These are phyloP conservation scores for Dactylellina haptotyla DNA, from an alignment of 2,329 filamentous ascomycete genomes.

Conservation along the genomic window DNA sequence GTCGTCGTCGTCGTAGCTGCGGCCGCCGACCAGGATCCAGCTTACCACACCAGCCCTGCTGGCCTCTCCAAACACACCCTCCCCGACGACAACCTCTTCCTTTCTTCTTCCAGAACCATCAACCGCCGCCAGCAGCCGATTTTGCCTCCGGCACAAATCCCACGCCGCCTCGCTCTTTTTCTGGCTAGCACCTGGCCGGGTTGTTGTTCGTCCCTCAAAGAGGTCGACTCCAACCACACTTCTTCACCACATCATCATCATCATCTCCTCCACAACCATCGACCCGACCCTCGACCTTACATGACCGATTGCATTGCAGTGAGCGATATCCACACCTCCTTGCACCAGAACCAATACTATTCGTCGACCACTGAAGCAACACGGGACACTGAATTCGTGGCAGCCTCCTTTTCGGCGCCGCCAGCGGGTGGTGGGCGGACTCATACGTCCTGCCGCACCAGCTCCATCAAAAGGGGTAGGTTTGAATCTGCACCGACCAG, in stretches of 20 bases:
- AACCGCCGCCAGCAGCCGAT: too few relatives aligned
- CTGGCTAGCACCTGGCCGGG: slow-evolving; percentile 20
- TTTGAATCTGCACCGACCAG: slow-evolving; percentile 46
- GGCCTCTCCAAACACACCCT: slow-evolving; percentile 3
- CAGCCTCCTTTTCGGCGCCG: slow-evolving; percentile 50
- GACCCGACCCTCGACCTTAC: slow-evolving; percentile 47
- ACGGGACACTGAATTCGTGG: slow-evolving; percentile 47
- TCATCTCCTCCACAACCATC: slow-evolving; percentile 39
- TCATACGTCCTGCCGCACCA: slow-evolving; percentile 49
- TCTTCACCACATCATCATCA: slow-evolving; percentile 36
- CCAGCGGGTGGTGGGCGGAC: slow-evolving; percentile 52
- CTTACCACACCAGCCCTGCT: slow-evolving; percentile 15
- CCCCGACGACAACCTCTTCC: too few relatives aligned
- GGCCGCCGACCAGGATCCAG: slow-evolving; percentile 46
- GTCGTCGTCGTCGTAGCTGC: slow-evolving; percentile 29
- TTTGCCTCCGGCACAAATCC: slow-evolving; percentile 15
- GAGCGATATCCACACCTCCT: slow-evolving; percentile 45
- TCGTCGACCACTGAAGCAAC: slow-evolving; percentile 37
- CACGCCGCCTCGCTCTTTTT: slow-evolving; percentile 3
- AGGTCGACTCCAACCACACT: slow-evolving; percentile 29
- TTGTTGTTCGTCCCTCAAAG: slow-evolving; percentile 30
- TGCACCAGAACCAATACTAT: slow-evolving; percentile 23
- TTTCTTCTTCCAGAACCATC: slow-evolving; percentile 25
- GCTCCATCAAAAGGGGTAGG: slow-evolving; percentile 54
- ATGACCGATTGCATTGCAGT: slow-evolving; percentile 53